Evolutionary conservation across 192 early-diverging fungal species (phyloP).

Genomic region (Podila epigama): DNA sequence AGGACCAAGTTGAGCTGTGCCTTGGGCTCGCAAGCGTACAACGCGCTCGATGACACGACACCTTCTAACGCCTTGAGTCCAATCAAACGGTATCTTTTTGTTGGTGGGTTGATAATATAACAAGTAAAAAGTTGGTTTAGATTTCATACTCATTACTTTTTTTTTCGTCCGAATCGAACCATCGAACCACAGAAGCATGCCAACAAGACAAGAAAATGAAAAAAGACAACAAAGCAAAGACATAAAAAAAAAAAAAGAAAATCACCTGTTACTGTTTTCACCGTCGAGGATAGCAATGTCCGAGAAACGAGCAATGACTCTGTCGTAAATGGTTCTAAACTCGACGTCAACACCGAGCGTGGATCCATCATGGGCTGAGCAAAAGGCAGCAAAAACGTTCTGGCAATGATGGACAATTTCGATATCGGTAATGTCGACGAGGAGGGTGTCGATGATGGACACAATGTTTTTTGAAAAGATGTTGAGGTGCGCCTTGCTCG

Average conservation of each 20-base stretch:
- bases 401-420: slow-evolving; percentile 44
- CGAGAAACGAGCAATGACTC: slow-evolving; percentile 62
- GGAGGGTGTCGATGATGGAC: slow-evolving; percentile 61
- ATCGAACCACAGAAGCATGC: background rate
- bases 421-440: slow-evolving; percentile 39
- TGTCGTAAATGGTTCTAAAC: slow-evolving; percentile 63
- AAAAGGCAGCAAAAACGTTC: slow-evolving; percentile 71
- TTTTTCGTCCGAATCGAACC: background rate
- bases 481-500: slow-evolving; percentile 79
- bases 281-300: slow-evolving; percentile 42
- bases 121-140: background rate
- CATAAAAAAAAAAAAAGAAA: no score
- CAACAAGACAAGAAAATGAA: background rate
- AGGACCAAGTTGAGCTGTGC: slow-evolving; percentile 68
- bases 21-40: slow-evolving; percentile 67
- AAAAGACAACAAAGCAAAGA: background rate
- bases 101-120: background rate
- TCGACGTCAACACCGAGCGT: slow-evolving; percentile 75
- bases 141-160: background rate
- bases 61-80: slow-evolving; percentile 72
- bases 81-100: slow-evolving; percentile 52
- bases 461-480: slow-evolving; percentile 86
- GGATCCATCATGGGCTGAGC: slow-evolving; percentile 71
- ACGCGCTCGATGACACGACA: slow-evolving; percentile 64
- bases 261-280: slow-evolving; percentile 37